Percentiles rank a stretch among this genome's conserved stretches.
Evolutionary conservation across 2,329 filamentous ascomycete species (phyloP).

Genomic region (Diaporthe sp.): DNA sequence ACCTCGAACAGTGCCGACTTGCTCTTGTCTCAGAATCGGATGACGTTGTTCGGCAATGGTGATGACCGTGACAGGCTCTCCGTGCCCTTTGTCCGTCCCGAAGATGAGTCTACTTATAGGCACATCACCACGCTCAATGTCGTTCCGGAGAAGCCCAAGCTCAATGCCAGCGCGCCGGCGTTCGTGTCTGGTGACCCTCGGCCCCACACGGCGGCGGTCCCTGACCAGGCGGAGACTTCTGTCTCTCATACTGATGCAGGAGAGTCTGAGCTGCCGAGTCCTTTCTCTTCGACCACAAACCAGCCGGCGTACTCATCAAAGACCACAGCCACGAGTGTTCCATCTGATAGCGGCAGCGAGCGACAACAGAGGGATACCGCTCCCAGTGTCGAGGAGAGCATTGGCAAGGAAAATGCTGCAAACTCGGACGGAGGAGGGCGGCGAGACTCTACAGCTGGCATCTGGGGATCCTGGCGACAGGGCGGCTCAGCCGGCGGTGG

Average conservation of each 20-base stretch:
- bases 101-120: slow-evolving; percentile 86
- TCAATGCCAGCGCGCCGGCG: slow-evolving; percentile 67
- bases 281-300: slow-evolving; percentile 47
- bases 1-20: slow-evolving; percentile 90
- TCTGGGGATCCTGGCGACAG: slow-evolving; percentile 81
- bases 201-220: slow-evolving; percentile 37
- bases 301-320: slow-evolving; percentile 53
- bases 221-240: slow-evolving; percentile 43
- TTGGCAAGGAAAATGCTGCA: slow-evolving; percentile 45
- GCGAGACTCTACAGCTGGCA: slow-evolving; percentile 66
- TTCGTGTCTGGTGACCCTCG: slow-evolving; percentile 54
- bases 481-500: slow-evolving; percentile 60
- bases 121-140: slow-evolving; percentile 75
- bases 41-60: slow-evolving; percentile 84
- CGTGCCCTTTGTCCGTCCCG: slow-evolving; percentile 91
- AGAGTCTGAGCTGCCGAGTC: slow-evolving; percentile 47
- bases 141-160: slow-evolving; percentile 67
- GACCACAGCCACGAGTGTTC: slow-evolving; percentile 51
- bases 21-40: slow-evolving; percentile 89
- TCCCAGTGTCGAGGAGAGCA: slow-evolving; percentile 47
- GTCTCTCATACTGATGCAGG: slow-evolving; percentile 46
- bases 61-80: slow-evolving; percentile 84
- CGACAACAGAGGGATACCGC: slow-evolving; percentile 55
- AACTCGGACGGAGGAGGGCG: slow-evolving; percentile 47
- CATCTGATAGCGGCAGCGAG: slow-evolving; percentile 61